A percentile compares a stretch with the other conserved stretches of the same genome.
These are phyloP conservation scores for Lagerstroemia speciosa DNA, from an alignment of 345 rosid species.

Conservation along the genomic window DNA sequence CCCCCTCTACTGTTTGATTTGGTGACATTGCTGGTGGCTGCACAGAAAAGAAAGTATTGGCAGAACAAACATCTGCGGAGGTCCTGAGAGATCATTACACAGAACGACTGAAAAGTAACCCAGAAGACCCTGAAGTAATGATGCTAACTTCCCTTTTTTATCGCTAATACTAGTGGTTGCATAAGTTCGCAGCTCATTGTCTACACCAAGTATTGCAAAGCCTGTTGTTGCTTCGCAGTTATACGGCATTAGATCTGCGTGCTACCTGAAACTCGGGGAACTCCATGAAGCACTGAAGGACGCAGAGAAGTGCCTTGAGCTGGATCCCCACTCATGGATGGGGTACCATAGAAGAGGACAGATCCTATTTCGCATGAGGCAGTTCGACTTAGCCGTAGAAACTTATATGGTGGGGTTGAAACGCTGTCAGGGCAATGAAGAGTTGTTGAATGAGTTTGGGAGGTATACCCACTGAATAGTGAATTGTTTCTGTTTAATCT, in stretches of 20 bases:
- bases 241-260: slow-evolving; percentile 89
- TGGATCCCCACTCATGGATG: slow-evolving; percentile 80
- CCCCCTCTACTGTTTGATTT: background rate
- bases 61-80: slow-evolving; percentile 75
- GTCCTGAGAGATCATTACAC: slow-evolving; percentile 73
- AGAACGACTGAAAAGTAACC: slow-evolving; percentile 77
- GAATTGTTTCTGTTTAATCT: background rate
- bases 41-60: slow-evolving; percentile 63
- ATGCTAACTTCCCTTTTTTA: background rate
- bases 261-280: slow-evolving; percentile 82
- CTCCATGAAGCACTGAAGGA: slow-evolving; percentile 91
- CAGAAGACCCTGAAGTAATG: slow-evolving; percentile 59
- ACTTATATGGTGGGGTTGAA: slow-evolving; percentile 82
- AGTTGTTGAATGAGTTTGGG: slow-evolving; percentile 70
- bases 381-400: slow-evolving; percentile 81
- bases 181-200: background rate
- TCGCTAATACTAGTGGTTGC: background rate
- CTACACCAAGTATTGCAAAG: background rate
- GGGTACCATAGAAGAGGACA: slow-evolving; percentile 95
- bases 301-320: slow-evolving; percentile 95
- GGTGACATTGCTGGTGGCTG: background rate
- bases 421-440: slow-evolving; percentile 70
- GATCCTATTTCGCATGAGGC: slow-evolving; percentile 83
- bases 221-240: slow-evolving; percentile 30
- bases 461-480: slow-evolving; percentile 31